These are phyloP conservation scores for Papiliotrema nemorosa DNA, from an alignment of 1,284 basidiomycete species.

Conservation along the genomic window DNA sequence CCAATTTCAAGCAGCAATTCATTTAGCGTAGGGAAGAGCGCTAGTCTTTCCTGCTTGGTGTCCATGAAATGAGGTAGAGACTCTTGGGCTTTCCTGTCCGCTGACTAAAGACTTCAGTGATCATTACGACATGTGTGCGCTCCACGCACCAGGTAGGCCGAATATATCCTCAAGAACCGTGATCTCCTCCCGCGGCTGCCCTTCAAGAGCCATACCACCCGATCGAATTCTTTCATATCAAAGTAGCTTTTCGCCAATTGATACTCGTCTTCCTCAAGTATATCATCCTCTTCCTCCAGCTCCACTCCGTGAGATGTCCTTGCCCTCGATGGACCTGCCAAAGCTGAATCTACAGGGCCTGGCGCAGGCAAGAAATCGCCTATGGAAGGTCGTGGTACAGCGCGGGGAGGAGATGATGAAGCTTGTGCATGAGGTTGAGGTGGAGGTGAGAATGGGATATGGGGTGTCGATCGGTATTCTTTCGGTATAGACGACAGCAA, in stretches of 20 bases:
- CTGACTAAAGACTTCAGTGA: too few relatives aligned
- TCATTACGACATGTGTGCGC: background rate
- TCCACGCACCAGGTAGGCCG: conserved; percentile 71
- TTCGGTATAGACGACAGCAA: conserved; percentile 43
- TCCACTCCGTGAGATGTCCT: conserved; percentile 34
- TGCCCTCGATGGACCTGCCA: conserved; percentile 29
- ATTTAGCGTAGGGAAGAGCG: conserved; percentile 65
- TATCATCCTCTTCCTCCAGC: conserved; percentile 64
- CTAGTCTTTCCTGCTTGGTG: conserved; percentile 62
- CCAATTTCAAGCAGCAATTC: conserved; percentile 60
- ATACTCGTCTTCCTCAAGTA: conserved; percentile 55
- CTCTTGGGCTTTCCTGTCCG: conserved; percentile 50
- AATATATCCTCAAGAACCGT: conserved; percentile 73
- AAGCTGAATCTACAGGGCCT: conserved; percentile 13
- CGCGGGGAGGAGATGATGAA: conserved; percentile 10
- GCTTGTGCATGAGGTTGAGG: conserved; percentile 19
- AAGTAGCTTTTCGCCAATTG: conserved; percentile 71
- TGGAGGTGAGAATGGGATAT: conserved; percentile 44
- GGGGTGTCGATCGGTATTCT: conserved; percentile 31
- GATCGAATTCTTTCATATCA: conserved; percentile 72
- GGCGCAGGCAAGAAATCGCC: conserved; percentile 40
- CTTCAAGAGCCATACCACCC: conserved; percentile 65
- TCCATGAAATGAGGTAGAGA: conserved; percentile 53
- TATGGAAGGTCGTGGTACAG: conserved; percentile 25
- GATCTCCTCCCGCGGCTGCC: conserved; percentile 67